Evolutionary conservation across 495 filamentous ascomycete species (phyloP).

Genomic region (Penicillium diatomitis): DNA sequence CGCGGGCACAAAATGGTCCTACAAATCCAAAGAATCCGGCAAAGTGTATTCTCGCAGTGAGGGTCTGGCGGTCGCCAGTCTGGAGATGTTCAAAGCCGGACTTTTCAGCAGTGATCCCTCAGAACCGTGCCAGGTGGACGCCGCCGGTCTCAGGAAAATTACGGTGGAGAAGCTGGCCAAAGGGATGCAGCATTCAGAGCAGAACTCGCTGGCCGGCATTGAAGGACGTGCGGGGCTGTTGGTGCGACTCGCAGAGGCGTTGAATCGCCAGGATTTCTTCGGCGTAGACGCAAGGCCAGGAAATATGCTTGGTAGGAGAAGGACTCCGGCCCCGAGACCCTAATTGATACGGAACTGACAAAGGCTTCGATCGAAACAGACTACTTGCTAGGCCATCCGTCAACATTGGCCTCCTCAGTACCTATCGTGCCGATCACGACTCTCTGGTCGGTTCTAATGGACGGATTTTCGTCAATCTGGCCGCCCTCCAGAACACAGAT

Average conservation of each 20-base stretch:
- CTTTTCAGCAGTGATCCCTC: constrained; percentile 74
- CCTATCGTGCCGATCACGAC: constrained; percentile 87
- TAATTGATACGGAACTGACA: too few species aligned
- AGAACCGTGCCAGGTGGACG: constrained; percentile 86
- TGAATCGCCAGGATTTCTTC: constrained; percentile 78
- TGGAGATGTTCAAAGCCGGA: constrained; percentile 98
- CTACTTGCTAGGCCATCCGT: constrained; percentile 83
- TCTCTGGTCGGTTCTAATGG: constrained; percentile 82
- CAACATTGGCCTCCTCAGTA: constrained; percentile 76
- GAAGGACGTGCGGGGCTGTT: constrained; percentile 79
- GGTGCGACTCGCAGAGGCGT: constrained; percentile 62
- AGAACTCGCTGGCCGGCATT: constrained; percentile 78
- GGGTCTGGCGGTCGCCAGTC: constrained; percentile 82
- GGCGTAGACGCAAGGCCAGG: constrained; percentile 79
- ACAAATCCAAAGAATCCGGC: constrained; percentile 85
- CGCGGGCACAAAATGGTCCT: constrained; percentile 62
- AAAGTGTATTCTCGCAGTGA: constrained; percentile 78
- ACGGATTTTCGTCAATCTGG: constrained; percentile 83
- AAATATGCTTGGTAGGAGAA: constrained; percentile 77
- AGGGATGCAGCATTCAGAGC: constrained; percentile 73
- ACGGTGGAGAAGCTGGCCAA: constrained; percentile 64
- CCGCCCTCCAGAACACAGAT: constrained; percentile 80
- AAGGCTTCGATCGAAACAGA: constrained; percentile 39
- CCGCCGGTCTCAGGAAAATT: constrained; percentile 63
- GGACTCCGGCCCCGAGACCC: too few species aligned